phyloP scores from a whole-genome alignment of 1,139 yeast species.

The Kluyveromyces sp. region DNA sequence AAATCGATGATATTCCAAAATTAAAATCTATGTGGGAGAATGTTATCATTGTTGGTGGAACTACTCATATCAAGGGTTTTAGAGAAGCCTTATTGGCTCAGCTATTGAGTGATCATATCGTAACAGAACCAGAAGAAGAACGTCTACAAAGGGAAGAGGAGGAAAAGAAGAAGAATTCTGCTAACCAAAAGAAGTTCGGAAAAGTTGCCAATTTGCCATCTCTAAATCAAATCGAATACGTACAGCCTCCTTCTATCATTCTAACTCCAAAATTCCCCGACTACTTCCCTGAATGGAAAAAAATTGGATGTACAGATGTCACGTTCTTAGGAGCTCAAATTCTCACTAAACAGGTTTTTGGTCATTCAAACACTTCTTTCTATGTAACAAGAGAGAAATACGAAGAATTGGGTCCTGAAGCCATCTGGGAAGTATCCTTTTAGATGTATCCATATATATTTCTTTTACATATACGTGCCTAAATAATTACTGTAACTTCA shows the following conservation, averaged over 20 bases:
- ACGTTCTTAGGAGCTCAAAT: conserved; percentile 81
- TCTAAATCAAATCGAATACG: conserved; percentile 23
- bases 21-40: conserved; percentile 87
- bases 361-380: conserved; percentile 53
- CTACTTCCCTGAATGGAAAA: conserved; percentile 94
- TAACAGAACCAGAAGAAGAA: conserved; percentile 32
- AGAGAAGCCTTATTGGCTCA: conserved; percentile 59
- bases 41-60: conserved; percentile 69
- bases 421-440: conserved; percentile 44
- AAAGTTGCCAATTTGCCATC: conserved; percentile 18
- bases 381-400: conserved; percentile 68
- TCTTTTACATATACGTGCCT: neutral
- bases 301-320: conserved; percentile 70
- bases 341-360: conserved; percentile 77
- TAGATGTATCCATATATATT: conserved; percentile 8
- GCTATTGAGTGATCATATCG: conserved; percentile 52
- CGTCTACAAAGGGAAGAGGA: conserved; percentile 30
- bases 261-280: conserved; percentile 72
- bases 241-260: conserved; percentile 72
- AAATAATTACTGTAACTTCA: neutral
- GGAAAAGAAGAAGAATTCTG: conserved; percentile 16
- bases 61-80: conserved; percentile 68
- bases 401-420: conserved; percentile 68
- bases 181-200: conserved; percentile 23
- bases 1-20: conserved; percentile 58